Conservation (phyloP, 208 protist species). For the Trypanosoma boissoni region DNA sequence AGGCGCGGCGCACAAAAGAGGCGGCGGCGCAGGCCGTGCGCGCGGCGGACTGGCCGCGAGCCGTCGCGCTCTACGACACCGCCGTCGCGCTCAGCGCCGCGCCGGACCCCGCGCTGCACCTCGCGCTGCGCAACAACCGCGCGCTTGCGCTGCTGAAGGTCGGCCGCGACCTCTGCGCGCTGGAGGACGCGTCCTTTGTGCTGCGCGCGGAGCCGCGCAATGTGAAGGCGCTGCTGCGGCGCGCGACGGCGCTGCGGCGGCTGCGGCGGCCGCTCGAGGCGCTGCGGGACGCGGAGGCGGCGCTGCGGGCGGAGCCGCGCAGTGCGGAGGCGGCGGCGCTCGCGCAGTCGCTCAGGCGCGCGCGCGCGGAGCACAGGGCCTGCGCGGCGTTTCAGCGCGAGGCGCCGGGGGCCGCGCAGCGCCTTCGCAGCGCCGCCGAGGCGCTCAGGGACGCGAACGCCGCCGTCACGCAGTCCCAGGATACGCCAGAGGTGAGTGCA, state of each 20-base stretch:
- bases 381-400: conserved; percentile 22
- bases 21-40: conserved; percentile 27
- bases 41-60: conserved; percentile 24
- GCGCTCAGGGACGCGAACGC: conserved; percentile 1
- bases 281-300: conserved; percentile 27
- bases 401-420: conserved; percentile 11
- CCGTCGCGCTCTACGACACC: conserved; percentile 29
- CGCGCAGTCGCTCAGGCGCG: conserved; percentile 17
- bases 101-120: conserved; percentile 24
- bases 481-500: too few relatives aligned
- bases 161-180: conserved; percentile 18
- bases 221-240: conserved; percentile 42
- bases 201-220: conserved; percentile 29
- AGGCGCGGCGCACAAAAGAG: conserved; percentile 31
- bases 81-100: conserved; percentile 28
- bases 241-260: conserved; percentile 29
- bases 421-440: not conserved
- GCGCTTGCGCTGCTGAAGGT: conserved; percentile 30
- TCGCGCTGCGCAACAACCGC: conserved; percentile 42
- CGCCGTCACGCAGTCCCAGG: too few relatives aligned
- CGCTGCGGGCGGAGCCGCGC: conserved; percentile 21
- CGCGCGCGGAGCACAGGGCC: conserved; percentile 26
- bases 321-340: conserved; percentile 29
- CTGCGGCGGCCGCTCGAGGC: conserved; percentile 38
- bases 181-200: conserved; percentile 34